A percentile compares a stretch with the other conserved stretches of the same genome.
These are phyloP conservation scores for Phytophthora syringae DNA, from an alignment of 352 stramenopile species.

Conservation along the genomic window DNA sequence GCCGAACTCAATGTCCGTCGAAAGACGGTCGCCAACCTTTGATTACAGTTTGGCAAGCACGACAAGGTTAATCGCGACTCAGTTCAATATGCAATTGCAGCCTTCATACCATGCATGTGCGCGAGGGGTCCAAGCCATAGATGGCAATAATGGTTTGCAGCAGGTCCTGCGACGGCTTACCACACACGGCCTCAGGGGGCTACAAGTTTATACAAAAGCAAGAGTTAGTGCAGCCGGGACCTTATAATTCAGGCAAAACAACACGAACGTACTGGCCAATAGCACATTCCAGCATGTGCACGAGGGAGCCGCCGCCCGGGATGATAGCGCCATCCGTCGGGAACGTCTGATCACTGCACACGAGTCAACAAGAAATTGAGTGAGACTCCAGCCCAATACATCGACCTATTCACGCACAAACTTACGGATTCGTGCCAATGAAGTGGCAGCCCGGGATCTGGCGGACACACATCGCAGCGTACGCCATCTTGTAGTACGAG, in stretches of 20 bases:
- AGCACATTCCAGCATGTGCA: slow-evolving; percentile 71
- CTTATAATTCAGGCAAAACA: too few species aligned
- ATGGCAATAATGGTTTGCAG: slow-evolving; percentile 81
- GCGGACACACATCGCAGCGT: slow-evolving; percentile 73
- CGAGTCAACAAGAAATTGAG: slow-evolving; percentile 4
- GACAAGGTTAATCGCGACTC: background rate
- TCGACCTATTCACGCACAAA: slow-evolving; percentile 3
- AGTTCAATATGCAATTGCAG: background rate
- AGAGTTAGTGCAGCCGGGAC: background rate
- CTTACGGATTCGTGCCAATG: slow-evolving; percentile 85
- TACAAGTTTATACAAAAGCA: slow-evolving; percentile 33
- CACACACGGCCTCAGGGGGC: slow-evolving; percentile 75
- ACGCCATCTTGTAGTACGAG: slow-evolving; percentile 89
- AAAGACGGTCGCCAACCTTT: slow-evolving; percentile 85
- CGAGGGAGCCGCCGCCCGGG: slow-evolving; percentile 70
- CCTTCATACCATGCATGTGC: slow-evolving; percentile 82
- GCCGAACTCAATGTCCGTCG: slow-evolving; percentile 88
- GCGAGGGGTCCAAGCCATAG: slow-evolving; percentile 68
- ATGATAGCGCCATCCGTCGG: slow-evolving; percentile 76
- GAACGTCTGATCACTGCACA: slow-evolving; percentile 75
- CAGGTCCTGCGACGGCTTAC: slow-evolving; percentile 86
- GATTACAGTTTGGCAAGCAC: slow-evolving; percentile 1
- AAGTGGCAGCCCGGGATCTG: slow-evolving; percentile 81
- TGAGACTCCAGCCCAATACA: background rate
- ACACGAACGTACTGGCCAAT: slow-evolving; percentile 63